Conservation (phyloP, 306 rosid species). For the Myrica gale region DNA sequence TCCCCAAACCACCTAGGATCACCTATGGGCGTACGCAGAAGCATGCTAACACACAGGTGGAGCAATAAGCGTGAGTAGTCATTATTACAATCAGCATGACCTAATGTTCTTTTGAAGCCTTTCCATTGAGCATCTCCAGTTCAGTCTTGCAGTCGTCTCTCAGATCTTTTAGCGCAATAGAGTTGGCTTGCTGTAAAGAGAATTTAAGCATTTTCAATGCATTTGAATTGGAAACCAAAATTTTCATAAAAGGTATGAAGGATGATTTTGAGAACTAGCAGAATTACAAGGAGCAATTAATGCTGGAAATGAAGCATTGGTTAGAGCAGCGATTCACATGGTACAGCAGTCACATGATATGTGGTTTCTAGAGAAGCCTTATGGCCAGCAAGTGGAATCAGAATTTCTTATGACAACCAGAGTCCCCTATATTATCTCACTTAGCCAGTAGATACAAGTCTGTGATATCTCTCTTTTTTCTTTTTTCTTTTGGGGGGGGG, state of each 20-base stretch:
- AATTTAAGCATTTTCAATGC: slow-evolving; percentile 9
- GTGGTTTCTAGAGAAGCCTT: not conserved
- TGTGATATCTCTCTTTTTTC: too few species aligned
- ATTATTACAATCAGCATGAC: slow-evolving; percentile 37
- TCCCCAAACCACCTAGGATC: slow-evolving; percentile 1
- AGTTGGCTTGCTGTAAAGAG: slow-evolving; percentile 61
- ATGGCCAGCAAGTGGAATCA: not conserved
- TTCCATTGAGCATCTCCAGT: slow-evolving; percentile 49
- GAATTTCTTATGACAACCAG: not conserved
- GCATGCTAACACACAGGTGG: slow-evolving; percentile 17
- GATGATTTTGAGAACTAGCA: not conserved
- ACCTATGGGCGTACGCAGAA: slow-evolving; percentile 3
- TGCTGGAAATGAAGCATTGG: not conserved
- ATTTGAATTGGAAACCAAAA: not conserved
- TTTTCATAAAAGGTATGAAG: not conserved
- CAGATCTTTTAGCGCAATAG: slow-evolving; percentile 52
- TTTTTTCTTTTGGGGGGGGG: too few species aligned
- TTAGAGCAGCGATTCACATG: not conserved
- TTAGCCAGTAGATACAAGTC: not conserved
- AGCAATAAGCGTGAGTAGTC: slow-evolving; percentile 17
- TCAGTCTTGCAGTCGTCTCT: slow-evolving; percentile 80
- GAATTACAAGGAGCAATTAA: not conserved
- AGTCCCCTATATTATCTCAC: not conserved
- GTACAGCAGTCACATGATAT: not conserved
- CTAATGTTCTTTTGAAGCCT: slow-evolving; percentile 47